Base-by-base conservation (phyloP, 306 rosid genomes). In the Lagenaria siceraria region DNA sequence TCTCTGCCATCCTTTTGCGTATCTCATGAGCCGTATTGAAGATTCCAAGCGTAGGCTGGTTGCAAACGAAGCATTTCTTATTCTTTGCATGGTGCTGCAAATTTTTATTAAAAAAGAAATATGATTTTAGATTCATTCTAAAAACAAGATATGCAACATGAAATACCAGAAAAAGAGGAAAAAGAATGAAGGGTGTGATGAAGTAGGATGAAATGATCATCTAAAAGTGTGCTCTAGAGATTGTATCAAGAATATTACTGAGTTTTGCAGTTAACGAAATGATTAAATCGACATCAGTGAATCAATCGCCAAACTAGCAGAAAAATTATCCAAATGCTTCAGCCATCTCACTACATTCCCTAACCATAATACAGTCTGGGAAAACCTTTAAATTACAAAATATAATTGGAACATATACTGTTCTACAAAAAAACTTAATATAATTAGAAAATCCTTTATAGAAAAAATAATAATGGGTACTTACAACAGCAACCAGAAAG, bases 61-160 rank as follows among this genome's bases (percentile, higher is more conserved):
- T 85, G 90, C 95, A 93, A 63, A 90, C 93, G 73, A 87, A 89
- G 83, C 95, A 93, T 77, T 89, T 93, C 88, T 90, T 93, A 81
- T 90, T 90, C 88, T 88, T 93, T 11, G 90, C 35, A 78, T 93
- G 95, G 84, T 88, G 96, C 90, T 86, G 96, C 31, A 56, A 82
- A 81, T 61, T 40, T 40, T 2, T 40, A 38, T 40, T 36, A 62
- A 31, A 38, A 62, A 31, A 38, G 5, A 6, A 56, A 43, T 43
- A 78, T 42, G 54, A 58, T 40, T 31, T 74, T 18, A 52, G 29
- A 17, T 75, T 75, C 51, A 53, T 35, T 35, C 21, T 24, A 35
- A 35, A 51, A 12, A 51, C 27, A 10, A 53, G 27, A 69, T 42
- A 18, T 1, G 54, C 0, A 43, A n/a, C 56, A 25, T n/a, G 19